Conservation (phyloP, 1,284 basidiomycete species). For the Papiliotrema terrestris region DNA sequence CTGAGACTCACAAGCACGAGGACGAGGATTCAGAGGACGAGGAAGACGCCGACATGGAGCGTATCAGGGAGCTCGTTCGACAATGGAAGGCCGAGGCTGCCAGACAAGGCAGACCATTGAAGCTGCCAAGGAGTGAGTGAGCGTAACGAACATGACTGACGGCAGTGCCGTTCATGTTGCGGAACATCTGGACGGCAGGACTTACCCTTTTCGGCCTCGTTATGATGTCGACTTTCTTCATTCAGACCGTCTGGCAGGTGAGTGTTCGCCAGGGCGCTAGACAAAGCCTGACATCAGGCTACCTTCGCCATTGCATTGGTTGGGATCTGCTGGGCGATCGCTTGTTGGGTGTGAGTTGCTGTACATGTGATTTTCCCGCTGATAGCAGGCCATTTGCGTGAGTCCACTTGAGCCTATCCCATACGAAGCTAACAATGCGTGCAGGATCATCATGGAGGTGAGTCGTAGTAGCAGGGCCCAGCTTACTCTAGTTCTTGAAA, state of each 20-base stretch:
- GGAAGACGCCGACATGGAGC: constrained; percentile 66
- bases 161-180: constrained; percentile 72
- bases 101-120: constrained; percentile 64
- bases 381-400: constrained; percentile 37
- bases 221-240: constrained; percentile 78
- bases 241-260: constrained; percentile 68
- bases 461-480: constrained; percentile 16
- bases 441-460: constrained; percentile 90
- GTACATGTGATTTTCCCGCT: background rate
- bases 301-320: constrained; percentile 75
- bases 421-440: constrained; percentile 44
- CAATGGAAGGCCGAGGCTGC: constrained; percentile 79
- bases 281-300: constrained; percentile 53
- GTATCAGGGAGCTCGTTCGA: constrained; percentile 65
- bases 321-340: constrained; percentile 91
- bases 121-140: constrained; percentile 61
- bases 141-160: constrained; percentile 3
- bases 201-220: constrained; percentile 71
- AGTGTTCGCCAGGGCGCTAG: constrained; percentile 13
- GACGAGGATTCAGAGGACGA: constrained; percentile 52
- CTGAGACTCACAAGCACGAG: constrained; percentile 47
- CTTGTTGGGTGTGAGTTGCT: constrained; percentile 69
- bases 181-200: constrained; percentile 88
- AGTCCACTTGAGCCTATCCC: constrained; percentile 3
- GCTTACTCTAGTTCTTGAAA: constrained; percentile 64